phyloP scores from a whole-genome alignment of 192 early-diverging fungal genomes.

The Gigaspora rosea region DNA sequence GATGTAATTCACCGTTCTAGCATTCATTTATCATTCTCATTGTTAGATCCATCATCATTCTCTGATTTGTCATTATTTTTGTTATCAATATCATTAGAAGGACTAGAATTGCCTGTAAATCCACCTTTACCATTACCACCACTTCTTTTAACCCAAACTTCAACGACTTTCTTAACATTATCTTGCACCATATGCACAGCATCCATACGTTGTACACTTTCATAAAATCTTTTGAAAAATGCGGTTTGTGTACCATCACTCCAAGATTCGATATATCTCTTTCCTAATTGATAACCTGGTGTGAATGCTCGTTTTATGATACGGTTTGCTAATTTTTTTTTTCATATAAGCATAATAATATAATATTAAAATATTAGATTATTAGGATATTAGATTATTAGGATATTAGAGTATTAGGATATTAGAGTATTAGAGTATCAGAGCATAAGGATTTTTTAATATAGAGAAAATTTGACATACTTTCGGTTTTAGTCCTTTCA shows the following conservation, averaged over 20 bases:
- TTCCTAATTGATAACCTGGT: constrained; percentile 36
- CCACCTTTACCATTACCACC: not conserved
- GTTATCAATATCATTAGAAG: too few species aligned
- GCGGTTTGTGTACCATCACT: constrained; percentile 44
- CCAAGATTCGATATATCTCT: constrained; percentile 45
- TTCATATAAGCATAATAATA: not conserved
- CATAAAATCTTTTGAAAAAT: constrained; percentile 43
- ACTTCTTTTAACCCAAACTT: constrained; percentile 22
- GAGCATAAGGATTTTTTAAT: too few species aligned
- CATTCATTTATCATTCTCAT: too few species aligned
- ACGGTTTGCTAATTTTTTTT: constrained; percentile 28
- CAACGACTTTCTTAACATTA: constrained; percentile 32
- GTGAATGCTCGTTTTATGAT: constrained; percentile 38
- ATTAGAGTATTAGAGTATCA: too few species aligned
- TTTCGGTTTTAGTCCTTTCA: constrained; percentile 31
- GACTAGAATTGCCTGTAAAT: too few species aligned
- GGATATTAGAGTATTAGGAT: too few species aligned
- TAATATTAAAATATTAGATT: too few species aligned
- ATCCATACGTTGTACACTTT: constrained; percentile 43
- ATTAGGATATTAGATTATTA: too few species aligned
- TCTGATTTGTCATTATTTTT: too few species aligned
- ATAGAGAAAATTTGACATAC: constrained; percentile 17
- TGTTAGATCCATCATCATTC: too few species aligned
- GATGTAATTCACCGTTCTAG: too few species aligned
- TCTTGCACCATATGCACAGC: constrained; percentile 41